Conservation (phyloP, 2,329 filamentous ascomycete genomes). For the Furcasterigmium furcatum region DNA sequence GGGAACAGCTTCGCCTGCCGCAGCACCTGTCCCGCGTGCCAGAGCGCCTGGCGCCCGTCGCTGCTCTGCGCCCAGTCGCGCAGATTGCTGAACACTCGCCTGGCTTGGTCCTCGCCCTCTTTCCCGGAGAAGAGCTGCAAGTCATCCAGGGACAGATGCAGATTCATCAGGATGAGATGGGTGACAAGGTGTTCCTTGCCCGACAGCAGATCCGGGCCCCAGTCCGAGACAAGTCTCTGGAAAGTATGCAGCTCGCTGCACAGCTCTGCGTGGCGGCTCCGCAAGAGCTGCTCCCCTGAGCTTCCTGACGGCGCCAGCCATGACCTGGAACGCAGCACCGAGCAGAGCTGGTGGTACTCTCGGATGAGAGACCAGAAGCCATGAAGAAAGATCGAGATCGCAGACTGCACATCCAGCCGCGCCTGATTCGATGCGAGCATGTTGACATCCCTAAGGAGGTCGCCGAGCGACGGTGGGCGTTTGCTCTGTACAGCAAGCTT, state of each 20-base stretch:
- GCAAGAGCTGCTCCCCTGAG: constrained; percentile 42
- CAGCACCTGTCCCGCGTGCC: constrained; percentile 66
- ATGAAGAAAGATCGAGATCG: constrained; percentile 59
- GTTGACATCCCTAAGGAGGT: constrained; percentile 54
- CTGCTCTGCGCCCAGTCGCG: constrained; percentile 55
- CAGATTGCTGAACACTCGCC: constrained; percentile 53
- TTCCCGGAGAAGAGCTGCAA: constrained; percentile 66
- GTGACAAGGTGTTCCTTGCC: constrained; percentile 44
- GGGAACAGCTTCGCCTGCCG: constrained; percentile 55
- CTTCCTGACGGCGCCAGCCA: constrained; percentile 37
- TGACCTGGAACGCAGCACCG: constrained; percentile 42
- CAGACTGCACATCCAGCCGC: constrained; percentile 52
- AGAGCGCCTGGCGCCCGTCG: constrained; percentile 58
- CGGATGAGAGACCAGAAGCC: constrained; percentile 64
- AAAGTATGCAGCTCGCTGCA: constrained; percentile 52
- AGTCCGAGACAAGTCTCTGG: constrained; percentile 35
- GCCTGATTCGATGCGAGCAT: constrained; percentile 44
- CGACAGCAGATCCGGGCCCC: constrained; percentile 35
- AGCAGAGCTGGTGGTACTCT: constrained; percentile 61
- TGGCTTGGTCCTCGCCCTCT: constrained; percentile 63
- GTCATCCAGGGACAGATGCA: constrained; percentile 63
- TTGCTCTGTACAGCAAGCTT: constrained; percentile 30
- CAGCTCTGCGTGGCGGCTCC: constrained; percentile 60
- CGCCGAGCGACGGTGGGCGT: constrained; percentile 47
- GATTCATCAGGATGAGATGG: constrained; percentile 57